Evolutionary conservation across 2,329 filamentous ascomycete species (phyloP).

Genomic region (Ophiostoma pallidulum): DNA sequence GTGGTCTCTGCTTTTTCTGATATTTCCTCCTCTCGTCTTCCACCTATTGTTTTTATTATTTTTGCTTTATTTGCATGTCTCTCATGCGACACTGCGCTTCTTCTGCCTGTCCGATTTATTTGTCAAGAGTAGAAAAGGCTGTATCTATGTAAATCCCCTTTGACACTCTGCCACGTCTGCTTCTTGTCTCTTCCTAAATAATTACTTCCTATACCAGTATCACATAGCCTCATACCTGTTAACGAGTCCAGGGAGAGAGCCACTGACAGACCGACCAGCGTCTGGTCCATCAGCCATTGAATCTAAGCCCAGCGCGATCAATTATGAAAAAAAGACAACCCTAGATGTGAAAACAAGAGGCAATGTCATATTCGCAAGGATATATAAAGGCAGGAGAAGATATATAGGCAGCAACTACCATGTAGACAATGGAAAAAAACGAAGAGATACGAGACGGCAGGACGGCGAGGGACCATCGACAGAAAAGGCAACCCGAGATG

Average conservation of each 20-base stretch:
- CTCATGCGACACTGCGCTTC: too few species aligned
- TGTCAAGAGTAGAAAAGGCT: constrained; percentile 9
- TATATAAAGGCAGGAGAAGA: neutral
- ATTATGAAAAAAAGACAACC: neutral
- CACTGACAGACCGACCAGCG: too few species aligned
- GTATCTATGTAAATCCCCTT: constrained; percentile 1
- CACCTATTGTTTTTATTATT: neutral
- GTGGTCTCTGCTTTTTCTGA: neutral
- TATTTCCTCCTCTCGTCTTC: neutral
- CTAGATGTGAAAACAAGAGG: too few species aligned
- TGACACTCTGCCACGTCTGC: neutral
- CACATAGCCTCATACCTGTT: too few species aligned
- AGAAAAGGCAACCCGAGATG: neutral
- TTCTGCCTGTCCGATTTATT: too few species aligned
- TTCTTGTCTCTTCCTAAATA: too few species aligned
- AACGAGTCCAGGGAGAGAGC: too few species aligned
- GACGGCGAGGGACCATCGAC: neutral
- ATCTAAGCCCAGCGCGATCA: too few species aligned
- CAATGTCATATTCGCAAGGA: constrained; percentile 2
- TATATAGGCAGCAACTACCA: neutral
- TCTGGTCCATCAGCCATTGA: too few species aligned
- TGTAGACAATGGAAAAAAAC: constrained; percentile 4
- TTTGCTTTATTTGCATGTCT: neutral
- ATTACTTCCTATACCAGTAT: too few species aligned
- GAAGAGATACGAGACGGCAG: neutral